Conservation (phyloP, 805 yeast genomes). For the Saccharomyces eubayanus region DNA sequence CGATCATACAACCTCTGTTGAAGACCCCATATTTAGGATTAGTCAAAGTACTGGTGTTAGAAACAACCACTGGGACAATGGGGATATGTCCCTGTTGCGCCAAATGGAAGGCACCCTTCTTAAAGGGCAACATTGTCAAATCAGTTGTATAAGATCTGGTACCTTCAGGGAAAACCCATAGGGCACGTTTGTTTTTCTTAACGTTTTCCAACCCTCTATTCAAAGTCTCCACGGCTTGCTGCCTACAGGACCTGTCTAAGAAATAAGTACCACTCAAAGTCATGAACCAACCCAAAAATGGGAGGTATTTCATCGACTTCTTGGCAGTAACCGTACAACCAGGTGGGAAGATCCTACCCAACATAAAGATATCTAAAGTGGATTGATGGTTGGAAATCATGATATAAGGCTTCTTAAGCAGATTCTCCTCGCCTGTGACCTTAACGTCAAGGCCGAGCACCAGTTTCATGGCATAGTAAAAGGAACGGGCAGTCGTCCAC, state of each 20-base stretch:
- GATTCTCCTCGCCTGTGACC: slow-evolving; percentile 55
- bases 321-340: slow-evolving; percentile 92
- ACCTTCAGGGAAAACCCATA: slow-evolving; percentile 95
- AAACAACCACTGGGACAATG: slow-evolving; percentile 76
- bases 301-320: slow-evolving; percentile 70
- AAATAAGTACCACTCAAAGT: slow-evolving; percentile 81
- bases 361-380: slow-evolving; percentile 69
- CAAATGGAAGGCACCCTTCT: slow-evolving; percentile 96
- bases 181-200: slow-evolving; percentile 56
- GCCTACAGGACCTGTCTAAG: slow-evolving; percentile 71
- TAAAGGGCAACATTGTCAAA: slow-evolving; percentile 74
- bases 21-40: slow-evolving; percentile 55
- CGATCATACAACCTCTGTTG: slow-evolving; percentile 64
- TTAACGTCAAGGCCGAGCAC: slow-evolving; percentile 63
- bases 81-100: slow-evolving; percentile 92
- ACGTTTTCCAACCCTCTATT: slow-evolving; percentile 58
- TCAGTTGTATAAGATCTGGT: slow-evolving; percentile 73
- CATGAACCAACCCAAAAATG: slow-evolving; percentile 98
- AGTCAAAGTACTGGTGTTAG: slow-evolving; percentile 73
- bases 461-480: slow-evolving; percentile 52
- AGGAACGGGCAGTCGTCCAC: slow-evolving; percentile 81
- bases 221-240: slow-evolving; percentile 67
- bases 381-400: slow-evolving; percentile 86
- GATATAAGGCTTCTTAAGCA: slow-evolving; percentile 62
- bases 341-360: slow-evolving; percentile 79